Evolutionary conservation across 768 basidiomycete genomes (phyloP), one percentile per base, ranked within the genome.

Genomic region (Glaciozyma antarctica): DNA sequence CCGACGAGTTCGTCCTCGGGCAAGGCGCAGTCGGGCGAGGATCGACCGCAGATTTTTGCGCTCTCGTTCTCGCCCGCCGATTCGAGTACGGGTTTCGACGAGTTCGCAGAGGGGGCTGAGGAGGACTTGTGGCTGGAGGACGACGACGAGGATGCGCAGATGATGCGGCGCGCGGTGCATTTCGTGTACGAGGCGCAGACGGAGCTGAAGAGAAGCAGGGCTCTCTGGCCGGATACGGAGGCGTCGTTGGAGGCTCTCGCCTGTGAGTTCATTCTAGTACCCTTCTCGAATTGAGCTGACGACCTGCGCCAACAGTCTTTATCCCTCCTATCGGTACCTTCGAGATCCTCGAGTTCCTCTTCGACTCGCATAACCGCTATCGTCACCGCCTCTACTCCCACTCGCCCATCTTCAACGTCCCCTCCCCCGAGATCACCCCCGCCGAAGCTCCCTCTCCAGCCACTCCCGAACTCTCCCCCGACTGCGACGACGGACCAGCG

Each of bases 181-280:
- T 54, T 63, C 22, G 8, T 12, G 3, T 63, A 61, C 62, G 64
- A 65, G 52, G 68, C 64, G 21, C 62, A 66, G 17, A 54, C 34
- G 44, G 68, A 69, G 59, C 16, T 69, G 28, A 32, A 51, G 26
- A 53, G 60, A 0, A 61, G 59, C 15, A 30, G 26, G 38, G 30
- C 51, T 0, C n/a, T 58, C 1, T 69, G 68, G 68, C 68, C 68
- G 1, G 68, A 69, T 51, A 65, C 64, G 17, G 68, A 69, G 16
- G 58, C 34, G 10, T 69, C 67, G 8, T 58, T 60, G 13, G 67
- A 69, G 41, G 61, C 61, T 6, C 2, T 69, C 0, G 47, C 61
- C 10, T 24, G 67, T 69, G 28, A 24, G 67, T 58, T 1, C 6
- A 21, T 17, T 24, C 22, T 22, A 26, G 19, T 34, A n/a, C n/a